Conservation (phyloP, 2,329 filamentous ascomycete genomes). For the Mycogone perniciosa region DNA sequence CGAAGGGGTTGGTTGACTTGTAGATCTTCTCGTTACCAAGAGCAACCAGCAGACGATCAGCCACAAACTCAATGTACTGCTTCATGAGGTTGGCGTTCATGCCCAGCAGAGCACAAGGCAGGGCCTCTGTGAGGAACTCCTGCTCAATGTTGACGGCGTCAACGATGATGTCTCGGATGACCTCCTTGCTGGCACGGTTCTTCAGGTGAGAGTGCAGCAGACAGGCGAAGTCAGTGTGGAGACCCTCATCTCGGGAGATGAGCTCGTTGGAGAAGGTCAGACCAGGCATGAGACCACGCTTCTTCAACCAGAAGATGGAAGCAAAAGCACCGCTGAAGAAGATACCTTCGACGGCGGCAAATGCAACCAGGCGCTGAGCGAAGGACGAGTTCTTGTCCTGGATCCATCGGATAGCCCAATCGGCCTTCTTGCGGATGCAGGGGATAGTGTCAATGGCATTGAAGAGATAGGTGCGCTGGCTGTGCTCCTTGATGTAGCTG, state of each 20-base stretch:
- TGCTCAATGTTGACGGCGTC: slow-evolving; percentile 94
- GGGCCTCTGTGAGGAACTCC: slow-evolving; percentile 94
- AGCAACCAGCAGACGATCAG: slow-evolving; percentile 85
- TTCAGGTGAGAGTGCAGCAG: slow-evolving; percentile 96
- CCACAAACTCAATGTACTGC: slow-evolving; percentile 99
- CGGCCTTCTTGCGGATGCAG: slow-evolving; percentile 96
- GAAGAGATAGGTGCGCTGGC: slow-evolving; percentile 90
- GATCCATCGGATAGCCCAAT: slow-evolving; percentile 97
- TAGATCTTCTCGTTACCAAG: slow-evolving; percentile 94
- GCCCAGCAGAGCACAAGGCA: slow-evolving; percentile 86
- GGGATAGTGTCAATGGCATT: slow-evolving; percentile 99
- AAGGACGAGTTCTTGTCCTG: slow-evolving; percentile 89
- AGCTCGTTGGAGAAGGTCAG: slow-evolving; percentile 99
- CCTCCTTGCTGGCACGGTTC: slow-evolving; percentile 75
- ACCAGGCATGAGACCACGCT: slow-evolving; percentile 97
- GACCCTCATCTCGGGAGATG: slow-evolving; percentile 97
- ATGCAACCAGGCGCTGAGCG: slow-evolving; percentile 89
- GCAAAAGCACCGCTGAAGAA: slow-evolving; percentile 99
- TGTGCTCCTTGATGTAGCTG: slow-evolving; percentile 97
- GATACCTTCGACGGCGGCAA: slow-evolving; percentile 97
- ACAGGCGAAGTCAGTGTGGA: slow-evolving; percentile 99
- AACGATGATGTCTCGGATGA: slow-evolving; percentile 81
- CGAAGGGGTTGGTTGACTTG: slow-evolving; percentile 91
- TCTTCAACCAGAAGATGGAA: slow-evolving; percentile 99
- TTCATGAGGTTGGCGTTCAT: slow-evolving; percentile 98